These are phyloP conservation scores for Yueomyces sinensis DNA, from an alignment of 805 yeast genomes.

Conservation along the genomic window DNA sequence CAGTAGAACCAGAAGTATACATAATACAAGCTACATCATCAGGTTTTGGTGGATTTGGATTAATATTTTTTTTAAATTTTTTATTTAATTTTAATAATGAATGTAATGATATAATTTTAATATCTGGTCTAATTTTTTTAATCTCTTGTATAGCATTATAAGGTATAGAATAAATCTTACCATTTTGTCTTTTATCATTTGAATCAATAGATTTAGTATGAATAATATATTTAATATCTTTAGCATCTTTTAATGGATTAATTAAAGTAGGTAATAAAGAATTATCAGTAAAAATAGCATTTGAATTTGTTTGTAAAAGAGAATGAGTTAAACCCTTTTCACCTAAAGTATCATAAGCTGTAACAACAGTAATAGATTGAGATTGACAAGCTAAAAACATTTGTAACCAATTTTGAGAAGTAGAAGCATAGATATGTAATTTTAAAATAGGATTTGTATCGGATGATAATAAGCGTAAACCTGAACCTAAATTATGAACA, in stretches of 20 bases:
- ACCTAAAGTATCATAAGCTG: constrained; percentile 93
- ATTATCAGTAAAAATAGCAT: constrained; percentile 76
- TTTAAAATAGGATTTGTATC: constrained; percentile 25
- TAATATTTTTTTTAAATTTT: constrained; percentile 30
- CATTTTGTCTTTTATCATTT: constrained; percentile 49
- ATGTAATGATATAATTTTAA: constrained; percentile 48
- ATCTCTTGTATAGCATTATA: constrained; percentile 44
- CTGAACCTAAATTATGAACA: constrained; percentile 52
- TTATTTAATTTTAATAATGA: constrained; percentile 58
- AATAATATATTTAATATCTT: constrained; percentile 51
- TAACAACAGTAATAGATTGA: constrained; percentile 76
- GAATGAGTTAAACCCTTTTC: constrained; percentile 82
- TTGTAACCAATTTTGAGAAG: constrained; percentile 87
- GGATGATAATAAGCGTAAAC: constrained; percentile 46
- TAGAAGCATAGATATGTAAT: constrained; percentile 76
- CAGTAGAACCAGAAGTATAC: constrained; percentile 69
- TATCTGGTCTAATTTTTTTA: constrained; percentile 58
- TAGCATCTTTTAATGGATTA: constrained; percentile 57
- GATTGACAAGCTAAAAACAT: constrained; percentile 65
- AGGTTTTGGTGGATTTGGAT: constrained; percentile 30
- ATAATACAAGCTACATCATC: constrained; percentile 48
- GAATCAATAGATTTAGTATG: constrained; percentile 50
- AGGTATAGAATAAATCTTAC: constrained; percentile 48
- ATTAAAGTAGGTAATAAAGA: constrained; percentile 51
- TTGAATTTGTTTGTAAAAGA: constrained; percentile 65